Percentiles rank a stretch among this genome's conserved stretches.
Evolutionary conservation across 2,329 filamentous ascomycete species (phyloP).

Genomic region (Clarireedia paspali): DNA sequence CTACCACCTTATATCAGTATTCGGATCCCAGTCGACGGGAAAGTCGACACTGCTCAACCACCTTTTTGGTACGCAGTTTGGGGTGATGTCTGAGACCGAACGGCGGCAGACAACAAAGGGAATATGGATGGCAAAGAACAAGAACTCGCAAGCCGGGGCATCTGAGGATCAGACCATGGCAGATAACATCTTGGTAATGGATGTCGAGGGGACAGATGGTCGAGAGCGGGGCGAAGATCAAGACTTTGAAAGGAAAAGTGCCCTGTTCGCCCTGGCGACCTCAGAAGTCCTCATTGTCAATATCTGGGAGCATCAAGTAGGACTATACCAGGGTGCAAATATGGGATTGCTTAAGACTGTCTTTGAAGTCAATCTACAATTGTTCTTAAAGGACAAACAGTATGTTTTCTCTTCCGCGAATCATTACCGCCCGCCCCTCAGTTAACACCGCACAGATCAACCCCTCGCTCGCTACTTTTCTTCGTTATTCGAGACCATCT

Average conservation of each 20-base stretch:
- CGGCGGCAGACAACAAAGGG: slow-evolving; percentile 96
- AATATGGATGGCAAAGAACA: slow-evolving; percentile 99
- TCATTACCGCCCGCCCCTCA: slow-evolving; percentile 10
- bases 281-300: slow-evolving; percentile 98
- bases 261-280: slow-evolving; percentile 91
- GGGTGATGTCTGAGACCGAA: slow-evolving; percentile 94
- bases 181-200: slow-evolving; percentile 98
- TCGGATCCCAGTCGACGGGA: slow-evolving; percentile 95
- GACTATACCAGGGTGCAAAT: slow-evolving; percentile 95
- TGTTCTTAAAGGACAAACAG: slow-evolving; percentile 94
- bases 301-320: slow-evolving; percentile 99
- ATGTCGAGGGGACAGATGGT: slow-evolving; percentile 95
- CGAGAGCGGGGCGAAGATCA: slow-evolving; percentile 95
- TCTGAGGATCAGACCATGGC: slow-evolving; percentile 61
- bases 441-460: slow-evolving; percentile 50
- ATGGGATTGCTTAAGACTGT: slow-evolving; percentile 98
- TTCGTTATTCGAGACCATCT: slow-evolving; percentile 98
- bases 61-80: slow-evolving; percentile 92
- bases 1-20: slow-evolving; percentile 98
- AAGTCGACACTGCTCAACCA: slow-evolving; percentile 96
- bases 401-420: slow-evolving; percentile 37
- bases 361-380: slow-evolving; percentile 94
- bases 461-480: slow-evolving; percentile 85
- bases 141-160: slow-evolving; percentile 46
- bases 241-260: slow-evolving; percentile 97